phyloP scores from a whole-genome alignment of 257 asterid species.

The Nyctanthes arbortristis region DNA sequence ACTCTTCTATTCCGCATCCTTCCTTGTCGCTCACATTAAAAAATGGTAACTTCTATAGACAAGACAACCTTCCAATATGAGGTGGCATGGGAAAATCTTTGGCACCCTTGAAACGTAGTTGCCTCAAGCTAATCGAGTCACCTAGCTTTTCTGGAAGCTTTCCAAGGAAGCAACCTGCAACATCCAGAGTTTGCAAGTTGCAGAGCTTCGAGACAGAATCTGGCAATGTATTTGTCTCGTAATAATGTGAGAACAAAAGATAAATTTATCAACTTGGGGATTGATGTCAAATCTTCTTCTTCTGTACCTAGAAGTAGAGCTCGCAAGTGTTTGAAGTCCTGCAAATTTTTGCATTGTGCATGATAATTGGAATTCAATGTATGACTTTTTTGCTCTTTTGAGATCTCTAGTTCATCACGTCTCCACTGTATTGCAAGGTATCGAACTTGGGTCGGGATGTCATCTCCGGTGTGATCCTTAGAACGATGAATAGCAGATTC shows the following conservation, averaged over 20 bases:
- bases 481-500: not conserved
- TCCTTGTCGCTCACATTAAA: slow-evolving; percentile 18
- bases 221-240: slow-evolving; percentile 6
- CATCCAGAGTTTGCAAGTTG: slow-evolving; percentile 26
- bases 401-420: not conserved
- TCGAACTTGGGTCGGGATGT: not conserved
- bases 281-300: slow-evolving; percentile 10
- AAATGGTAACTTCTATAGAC: slow-evolving; percentile 15
- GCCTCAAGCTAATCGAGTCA: slow-evolving; percentile 22
- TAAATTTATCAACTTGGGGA: slow-evolving; percentile 24
- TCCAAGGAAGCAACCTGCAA: slow-evolving; percentile 8
- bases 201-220: no score
- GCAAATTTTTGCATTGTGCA: no score
- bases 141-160: slow-evolving; percentile 9
- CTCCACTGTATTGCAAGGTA: not conserved
- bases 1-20: slow-evolving; percentile 27
- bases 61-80: no score
- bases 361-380: slow-evolving; percentile 21
- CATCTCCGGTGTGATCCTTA: not conserved
- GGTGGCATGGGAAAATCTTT: no score
- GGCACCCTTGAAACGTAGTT: no score
- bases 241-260: slow-evolving; percentile 19
- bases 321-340: slow-evolving; percentile 12
- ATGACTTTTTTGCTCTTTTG: not conserved
- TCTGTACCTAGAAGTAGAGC: not conserved